Conservation (phyloP, 2,329 filamentous ascomycete species). For the Aspergillus uvarum region DNA sequence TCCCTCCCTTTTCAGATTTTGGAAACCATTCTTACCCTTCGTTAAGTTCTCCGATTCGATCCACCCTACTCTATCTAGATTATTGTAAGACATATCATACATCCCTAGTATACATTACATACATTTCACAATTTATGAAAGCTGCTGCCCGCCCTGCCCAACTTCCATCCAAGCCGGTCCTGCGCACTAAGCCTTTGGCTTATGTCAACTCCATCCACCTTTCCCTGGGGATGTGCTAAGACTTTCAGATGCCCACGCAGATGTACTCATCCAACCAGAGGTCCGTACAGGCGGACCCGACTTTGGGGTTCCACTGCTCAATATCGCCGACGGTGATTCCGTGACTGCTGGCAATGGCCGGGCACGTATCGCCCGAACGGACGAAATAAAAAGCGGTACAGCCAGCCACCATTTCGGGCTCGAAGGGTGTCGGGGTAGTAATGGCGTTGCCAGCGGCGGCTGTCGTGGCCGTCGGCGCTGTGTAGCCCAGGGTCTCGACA, state of each 20-base stretch:
- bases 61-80: no score
- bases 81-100: no score
- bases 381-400: slow-evolving; percentile 5
- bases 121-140: no score
- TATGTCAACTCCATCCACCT: no score
- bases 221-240: no score
- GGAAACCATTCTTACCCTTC: no score
- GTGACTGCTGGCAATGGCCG: background rate
- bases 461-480: background rate
- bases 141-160: no score
- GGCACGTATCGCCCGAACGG: background rate
- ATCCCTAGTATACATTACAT: no score
- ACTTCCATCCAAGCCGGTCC: no score
- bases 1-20: no score
- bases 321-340: background rate
- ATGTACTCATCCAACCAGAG: slow-evolving; percentile 6
- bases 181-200: no score
- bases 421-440: slow-evolving; percentile 1
- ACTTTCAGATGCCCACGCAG: slow-evolving; percentile 15
- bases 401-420: background rate
- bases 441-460: background rate
- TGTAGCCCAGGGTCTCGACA: background rate
- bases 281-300: background rate
- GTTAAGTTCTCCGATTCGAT: no score
- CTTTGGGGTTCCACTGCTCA: slow-evolving; percentile 4